Base-by-base conservation (phyloP, 1,284 basidiomycete genomes). In the Marasmius fiardii region DNA sequence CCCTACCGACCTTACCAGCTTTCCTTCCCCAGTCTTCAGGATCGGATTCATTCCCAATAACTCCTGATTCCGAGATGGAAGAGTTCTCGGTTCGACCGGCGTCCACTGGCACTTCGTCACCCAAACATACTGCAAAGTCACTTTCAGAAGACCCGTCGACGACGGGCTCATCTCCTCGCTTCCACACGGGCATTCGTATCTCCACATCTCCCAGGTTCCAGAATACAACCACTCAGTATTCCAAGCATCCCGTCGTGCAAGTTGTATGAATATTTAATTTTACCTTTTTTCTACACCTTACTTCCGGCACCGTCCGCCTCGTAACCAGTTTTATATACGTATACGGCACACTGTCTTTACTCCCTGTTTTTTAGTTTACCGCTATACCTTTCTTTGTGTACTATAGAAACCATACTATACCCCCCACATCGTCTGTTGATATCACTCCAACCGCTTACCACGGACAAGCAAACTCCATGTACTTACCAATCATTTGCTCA, bases 1-100 rank as follows among this genome's bases (percentile, higher is more conserved):
- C 76, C 52, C 75, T 88, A 53, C 85, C 85, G 14, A 80, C 77
- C 10, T 76, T 88, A 34, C 83, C 79, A 10, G 56, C 74, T 31
- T 67, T 80, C 34, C 70, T 77, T 57, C 71, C 73, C 33, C 71
- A 67, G 43, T 74, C 75, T 35, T 67, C 71, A 53, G 71, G 66
- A 56, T 72, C 73, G 35, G 72, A 75, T 28, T 71, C 72, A 12
- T 73, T 74, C 58, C 71, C 75, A 28, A 64, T 69, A 43, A 73
- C 75, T n/a, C 71, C 74, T 12, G 62, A 68, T 31, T 71, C 70
- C 20, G 73, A 77, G 53, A 45, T 52, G 12, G 53, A 52, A 14
- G 51, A 53, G 8, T 43, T 52, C 24, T 56, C 39, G 8, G 39
- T 41, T 6, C n/a, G 11, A 41, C 39, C 39, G 39, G 16, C 14